Conservation (phyloP, 1,284 basidiomycete genomes). For the Heterobasidion occidentale region DNA sequence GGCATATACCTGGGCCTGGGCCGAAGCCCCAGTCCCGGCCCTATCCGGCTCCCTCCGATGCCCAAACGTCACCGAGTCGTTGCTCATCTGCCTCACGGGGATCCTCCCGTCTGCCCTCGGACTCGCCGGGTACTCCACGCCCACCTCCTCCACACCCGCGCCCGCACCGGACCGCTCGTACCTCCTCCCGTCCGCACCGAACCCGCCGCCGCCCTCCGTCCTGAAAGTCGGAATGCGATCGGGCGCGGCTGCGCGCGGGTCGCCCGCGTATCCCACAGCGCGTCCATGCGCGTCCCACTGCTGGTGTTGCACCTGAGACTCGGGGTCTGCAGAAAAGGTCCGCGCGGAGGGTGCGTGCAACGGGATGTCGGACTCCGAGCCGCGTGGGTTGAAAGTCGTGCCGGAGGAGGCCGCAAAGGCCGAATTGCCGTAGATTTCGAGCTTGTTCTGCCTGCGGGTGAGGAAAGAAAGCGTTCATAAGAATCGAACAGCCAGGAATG, state of each 20-base stretch:
- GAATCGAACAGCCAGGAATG: not conserved
- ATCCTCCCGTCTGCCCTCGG: constrained; percentile 1
- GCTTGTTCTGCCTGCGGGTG: constrained; percentile 8
- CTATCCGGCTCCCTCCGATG: not conserved
- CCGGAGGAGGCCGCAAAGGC: not conserved
- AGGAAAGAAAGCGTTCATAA: not conserved
- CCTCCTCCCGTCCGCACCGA: not conserved
- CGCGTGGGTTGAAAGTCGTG: constrained; percentile 6
- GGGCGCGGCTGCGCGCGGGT: constrained; percentile 10
- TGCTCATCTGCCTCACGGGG: constrained; percentile 1
- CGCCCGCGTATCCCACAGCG: constrained; percentile 10
- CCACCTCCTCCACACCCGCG: not conserved
- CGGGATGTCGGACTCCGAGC: constrained; percentile 11
- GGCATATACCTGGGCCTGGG: not conserved
- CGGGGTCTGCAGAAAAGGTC: constrained; percentile 1
- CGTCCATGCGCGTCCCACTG: constrained; percentile 11
- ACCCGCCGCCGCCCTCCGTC: not conserved
- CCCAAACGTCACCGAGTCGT: not conserved
- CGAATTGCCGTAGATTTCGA: constrained; percentile 6
- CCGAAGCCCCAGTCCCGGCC: too few relatives aligned
- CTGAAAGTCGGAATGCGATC: not conserved
- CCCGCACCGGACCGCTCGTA: not conserved
- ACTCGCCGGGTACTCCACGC: constrained; percentile 2
- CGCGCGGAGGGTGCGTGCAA: not conserved
- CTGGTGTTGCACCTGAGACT: constrained; percentile 8